Evolutionary conservation across 139 green algal species (phyloP), one percentile per base, ranked within the genome.

Genomic region (Mesotaenium endlicherianum): DNA sequence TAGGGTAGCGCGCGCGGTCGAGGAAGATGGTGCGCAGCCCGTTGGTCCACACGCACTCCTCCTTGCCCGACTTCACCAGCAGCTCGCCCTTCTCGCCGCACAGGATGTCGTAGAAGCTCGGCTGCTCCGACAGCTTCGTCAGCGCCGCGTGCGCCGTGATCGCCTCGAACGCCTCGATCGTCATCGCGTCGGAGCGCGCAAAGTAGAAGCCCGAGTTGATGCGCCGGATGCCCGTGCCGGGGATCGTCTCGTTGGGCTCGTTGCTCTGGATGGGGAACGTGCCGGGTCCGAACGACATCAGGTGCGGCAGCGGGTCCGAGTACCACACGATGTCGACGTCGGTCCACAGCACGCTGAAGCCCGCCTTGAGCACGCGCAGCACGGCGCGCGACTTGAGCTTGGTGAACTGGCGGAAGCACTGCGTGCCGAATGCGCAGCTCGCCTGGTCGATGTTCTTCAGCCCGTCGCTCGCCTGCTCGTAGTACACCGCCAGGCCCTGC

Each of bases 191-290:
- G 2, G 79, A 38, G 1, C 79, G 40, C 0, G 79, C 79, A 20
- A 85, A 80, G 43, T 85, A 85, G 42, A 85, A 85, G 5, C 79
- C 79, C 40, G 79, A 85, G 34, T 85, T 85, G 79, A 85, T 80
- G 20, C 79, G 79, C 1, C 79, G 79, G 1, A 80, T 80, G 38
- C 67, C 79, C 42, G 42, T 85, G 41, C 64, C 79, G 8, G 79
- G 40, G 20, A 79, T 14, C n/a, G 40, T 67, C 26, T 30, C 79
- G 42, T 85, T 85, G 0, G 60, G 79, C 64, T 85, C 64, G 43
- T 85, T 80, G 77, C 77, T 84, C 77, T 84, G 77, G 31, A 84
- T 74, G 14, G 77, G 77, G 64, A 85, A 80, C 38, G 79, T 85
- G 41, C 44, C 44, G 16, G 79, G 53, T 8, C 79, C 79, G n/a